A percentile compares a stretch with the other conserved stretches of the same genome.
phyloP scores from a whole-genome alignment of 225 moss, liverwort and hornwort genomes.

The Bryoerythrophyllum caledonicum region DNA sequence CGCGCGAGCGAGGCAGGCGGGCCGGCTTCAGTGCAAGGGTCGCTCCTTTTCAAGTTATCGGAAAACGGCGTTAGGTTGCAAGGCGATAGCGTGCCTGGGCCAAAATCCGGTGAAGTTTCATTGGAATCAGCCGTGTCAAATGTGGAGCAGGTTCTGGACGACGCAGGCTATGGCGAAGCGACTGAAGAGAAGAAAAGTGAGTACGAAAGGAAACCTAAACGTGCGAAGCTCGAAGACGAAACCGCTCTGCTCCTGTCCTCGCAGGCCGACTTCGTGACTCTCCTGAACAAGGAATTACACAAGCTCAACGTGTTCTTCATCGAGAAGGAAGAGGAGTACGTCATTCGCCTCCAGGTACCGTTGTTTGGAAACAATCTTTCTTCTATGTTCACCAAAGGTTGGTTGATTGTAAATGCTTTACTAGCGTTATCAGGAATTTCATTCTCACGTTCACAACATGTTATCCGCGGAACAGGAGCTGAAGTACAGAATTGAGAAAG shows the following conservation, averaged over 20 bases:
- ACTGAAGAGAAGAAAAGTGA: not conserved
- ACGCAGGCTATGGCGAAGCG: not conserved
- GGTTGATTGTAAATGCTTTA: not conserved
- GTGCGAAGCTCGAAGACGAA: constrained; percentile 16
- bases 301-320: constrained; percentile 64
- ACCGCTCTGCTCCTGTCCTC: constrained; percentile 4
- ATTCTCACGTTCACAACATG: not conserved
- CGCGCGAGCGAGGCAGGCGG: constrained; percentile 41
- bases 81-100: not conserved
- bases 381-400: not conserved
- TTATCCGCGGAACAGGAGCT: constrained; percentile 35
- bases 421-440: not conserved
- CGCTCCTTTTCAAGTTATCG: constrained; percentile 12
- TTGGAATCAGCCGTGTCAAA: constrained; percentile 23
- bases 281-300: constrained; percentile 56
- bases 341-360: constrained; percentile 64
- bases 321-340: constrained; percentile 69
- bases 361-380: not conserved
- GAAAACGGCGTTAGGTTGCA: constrained; percentile 10
- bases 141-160: constrained; percentile 21
- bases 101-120: not conserved
- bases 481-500: constrained; percentile 57
- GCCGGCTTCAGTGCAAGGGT: constrained; percentile 28
- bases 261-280: constrained; percentile 47
- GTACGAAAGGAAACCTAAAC: constrained; percentile 32